Evolutionary conservation across 352 stramenopile genomes (phyloP), one percentile per base, ranked within the genome.

Genomic region (Phytophthora citrophthora): DNA sequence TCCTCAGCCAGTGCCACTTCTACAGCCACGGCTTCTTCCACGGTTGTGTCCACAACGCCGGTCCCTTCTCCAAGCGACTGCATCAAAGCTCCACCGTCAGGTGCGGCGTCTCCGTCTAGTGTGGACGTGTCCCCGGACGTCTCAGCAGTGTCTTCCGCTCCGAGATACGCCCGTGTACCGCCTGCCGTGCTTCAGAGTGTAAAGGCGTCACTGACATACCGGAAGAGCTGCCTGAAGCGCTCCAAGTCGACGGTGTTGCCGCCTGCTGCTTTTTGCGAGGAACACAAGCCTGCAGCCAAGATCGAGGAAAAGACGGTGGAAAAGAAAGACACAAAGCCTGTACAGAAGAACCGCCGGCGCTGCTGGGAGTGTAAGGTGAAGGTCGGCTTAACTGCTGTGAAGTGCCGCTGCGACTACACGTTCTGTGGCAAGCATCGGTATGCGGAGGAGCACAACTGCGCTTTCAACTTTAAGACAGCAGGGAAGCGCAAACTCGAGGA

Each of bases 391-490:
- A 88, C 89, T 0, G 91, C 89, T 1, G 82, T 97, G 36, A 90
- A 77, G 29, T 97, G 91, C 60, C 84, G 86, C 23, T 97, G 91
- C 76, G 89, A 91, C 50, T 97, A 90, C 66, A 93, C 89, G 40
- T 97, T 96, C 70, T 97, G 91, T 62, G 83, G 81, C 53, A 88
- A 89, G 53, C 91, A 97, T 62, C 87, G 91, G 2, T 97, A 97
- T 54, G 89, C 90, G 0, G 90, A 97, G 45, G 79, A 96, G 59
- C 91, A 97, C 83, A 74, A 77, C 31, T 97, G 90, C 69, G 66
- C 70, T 0, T 97, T 95, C 61, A 91, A 97, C 72, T 97, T 96
- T 55, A 95, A 94, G 62, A 77, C 71, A 23, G 76, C 83, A 0
- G 89, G 78, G 31, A 95, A 96, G 70, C 80, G 83, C 24, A 92